Conservation (phyloP, 2,329 filamentous ascomycete genomes). For the Ascomycota sp. region DNA sequence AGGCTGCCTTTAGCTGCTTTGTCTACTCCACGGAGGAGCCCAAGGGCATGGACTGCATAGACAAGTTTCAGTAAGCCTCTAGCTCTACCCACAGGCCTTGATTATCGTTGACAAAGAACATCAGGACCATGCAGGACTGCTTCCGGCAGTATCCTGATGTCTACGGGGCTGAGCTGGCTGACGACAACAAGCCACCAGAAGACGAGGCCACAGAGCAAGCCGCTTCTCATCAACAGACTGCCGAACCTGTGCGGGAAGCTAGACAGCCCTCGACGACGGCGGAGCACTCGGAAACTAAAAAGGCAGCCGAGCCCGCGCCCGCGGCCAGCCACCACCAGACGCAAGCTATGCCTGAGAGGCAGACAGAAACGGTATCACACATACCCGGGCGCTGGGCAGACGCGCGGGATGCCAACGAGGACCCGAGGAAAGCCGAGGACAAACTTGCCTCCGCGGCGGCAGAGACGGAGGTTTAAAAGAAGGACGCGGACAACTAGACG, state of each 20-base stretch:
- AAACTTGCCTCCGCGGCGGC: not conserved
- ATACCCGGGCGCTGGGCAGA: slow-evolving; percentile 8
- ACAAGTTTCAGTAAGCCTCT: slow-evolving; percentile 70
- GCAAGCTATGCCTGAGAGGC: too few relatives aligned
- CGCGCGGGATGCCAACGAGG: slow-evolving; percentile 9
- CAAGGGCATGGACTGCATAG: slow-evolving; percentile 93
- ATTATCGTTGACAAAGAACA: slow-evolving; percentile 8
- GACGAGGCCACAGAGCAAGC: slow-evolving; percentile 6
- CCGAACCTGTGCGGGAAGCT: not conserved
- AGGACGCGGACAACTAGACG: too few relatives aligned
- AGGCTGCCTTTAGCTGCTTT: slow-evolving; percentile 90
- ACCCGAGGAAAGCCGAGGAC: slow-evolving; percentile 5
- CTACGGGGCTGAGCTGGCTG: slow-evolving; percentile 70
- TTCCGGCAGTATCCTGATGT: slow-evolving; percentile 83
- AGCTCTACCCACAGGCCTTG: not conserved
- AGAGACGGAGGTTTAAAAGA: too few relatives aligned
- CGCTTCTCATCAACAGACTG: not conserved
- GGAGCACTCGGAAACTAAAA: too few relatives aligned
- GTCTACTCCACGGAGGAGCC: slow-evolving; percentile 87
- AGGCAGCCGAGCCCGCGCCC: too few relatives aligned
- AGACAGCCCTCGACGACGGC: too few relatives aligned
- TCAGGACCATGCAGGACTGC: slow-evolving; percentile 87
- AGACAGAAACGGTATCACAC: too few relatives aligned
- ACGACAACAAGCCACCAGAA: slow-evolving; percentile 31
- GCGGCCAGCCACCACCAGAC: too few relatives aligned